These are phyloP conservation scores for Citrullus mucosospermus DNA, from an alignment of 306 rosid genomes.

Conservation along the genomic window DNA sequence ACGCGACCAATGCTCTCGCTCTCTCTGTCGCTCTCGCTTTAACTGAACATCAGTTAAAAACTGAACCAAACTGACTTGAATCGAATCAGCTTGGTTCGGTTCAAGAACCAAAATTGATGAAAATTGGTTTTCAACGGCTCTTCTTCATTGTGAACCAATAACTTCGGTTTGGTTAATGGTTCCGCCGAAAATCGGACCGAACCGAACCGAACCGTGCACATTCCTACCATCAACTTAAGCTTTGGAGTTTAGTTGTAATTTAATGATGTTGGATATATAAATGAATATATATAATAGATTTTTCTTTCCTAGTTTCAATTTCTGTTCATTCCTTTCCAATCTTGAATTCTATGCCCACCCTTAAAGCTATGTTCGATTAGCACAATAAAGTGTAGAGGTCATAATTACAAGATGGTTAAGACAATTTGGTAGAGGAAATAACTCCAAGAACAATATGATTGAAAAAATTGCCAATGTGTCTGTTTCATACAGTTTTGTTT, in stretches of 20 bases:
- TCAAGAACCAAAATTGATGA: too few species aligned
- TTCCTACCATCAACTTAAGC: not conserved
- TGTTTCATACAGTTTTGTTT: not conserved
- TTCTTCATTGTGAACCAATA: too few species aligned
- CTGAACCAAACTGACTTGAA: too few species aligned
- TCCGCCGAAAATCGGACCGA: too few species aligned
- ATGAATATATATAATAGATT: not conserved
- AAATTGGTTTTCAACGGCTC: too few species aligned
- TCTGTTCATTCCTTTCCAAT: not conserved
- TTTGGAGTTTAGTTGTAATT: not conserved
- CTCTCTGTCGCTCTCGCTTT: too few species aligned
- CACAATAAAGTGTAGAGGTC: not conserved
- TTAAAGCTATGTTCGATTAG: not conserved
- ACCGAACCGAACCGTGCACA: too few species aligned
- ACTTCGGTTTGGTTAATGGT: too few species aligned
- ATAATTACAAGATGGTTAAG: not conserved
- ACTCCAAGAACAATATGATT: not conserved
- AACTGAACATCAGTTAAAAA: too few species aligned
- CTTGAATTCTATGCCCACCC: not conserved
- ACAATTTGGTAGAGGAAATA: not conserved
- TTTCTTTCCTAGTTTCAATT: not conserved
- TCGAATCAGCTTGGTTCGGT: too few species aligned
- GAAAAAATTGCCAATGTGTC: not conserved
- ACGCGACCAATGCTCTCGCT: too few species aligned
- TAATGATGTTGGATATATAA: not conserved